Conservation (phyloP, 73 alveolate genomes). For the Urostyla sp. region DNA sequence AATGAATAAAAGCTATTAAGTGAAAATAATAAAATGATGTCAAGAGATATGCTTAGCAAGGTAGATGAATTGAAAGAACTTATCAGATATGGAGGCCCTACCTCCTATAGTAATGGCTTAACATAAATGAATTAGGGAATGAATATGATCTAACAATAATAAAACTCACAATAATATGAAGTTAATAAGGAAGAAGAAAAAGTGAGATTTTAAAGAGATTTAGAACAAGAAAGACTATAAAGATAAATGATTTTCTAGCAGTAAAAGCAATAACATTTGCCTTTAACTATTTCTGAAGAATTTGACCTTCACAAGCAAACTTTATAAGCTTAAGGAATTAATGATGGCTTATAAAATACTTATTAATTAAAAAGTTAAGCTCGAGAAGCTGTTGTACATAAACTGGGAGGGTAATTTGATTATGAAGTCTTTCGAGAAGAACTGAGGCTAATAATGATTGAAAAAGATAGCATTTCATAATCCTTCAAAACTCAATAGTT, state of each 20-base stretch:
- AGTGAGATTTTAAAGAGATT: too few species aligned
- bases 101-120: too few species aligned
- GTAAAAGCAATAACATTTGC: conserved; percentile 42
- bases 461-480: conserved; percentile 28
- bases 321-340: background rate
- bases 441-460: conserved; percentile 29
- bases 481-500: conserved; percentile 31
- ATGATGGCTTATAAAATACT: background rate
- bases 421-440: conserved; percentile 37
- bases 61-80: conserved; percentile 63
- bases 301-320: background rate
- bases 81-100: too few species aligned
- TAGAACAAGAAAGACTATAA: too few species aligned
- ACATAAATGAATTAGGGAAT: too few species aligned
- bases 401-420: conserved; percentile 68
- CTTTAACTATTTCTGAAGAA: conserved; percentile 63
- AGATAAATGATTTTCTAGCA: background rate
- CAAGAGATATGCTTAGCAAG: conserved; percentile 61
- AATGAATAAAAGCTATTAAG: conserved; percentile 60
- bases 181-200: too few species aligned
- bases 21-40: conserved; percentile 63
- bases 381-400: conserved; percentile 56
- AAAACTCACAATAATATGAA: too few species aligned
- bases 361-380: conserved; percentile 38
- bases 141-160: too few species aligned